Evolutionary conservation across 306 rosid species (phyloP), one percentile per base, ranked within the genome.

Genomic region (Trifolium pratense): DNA sequence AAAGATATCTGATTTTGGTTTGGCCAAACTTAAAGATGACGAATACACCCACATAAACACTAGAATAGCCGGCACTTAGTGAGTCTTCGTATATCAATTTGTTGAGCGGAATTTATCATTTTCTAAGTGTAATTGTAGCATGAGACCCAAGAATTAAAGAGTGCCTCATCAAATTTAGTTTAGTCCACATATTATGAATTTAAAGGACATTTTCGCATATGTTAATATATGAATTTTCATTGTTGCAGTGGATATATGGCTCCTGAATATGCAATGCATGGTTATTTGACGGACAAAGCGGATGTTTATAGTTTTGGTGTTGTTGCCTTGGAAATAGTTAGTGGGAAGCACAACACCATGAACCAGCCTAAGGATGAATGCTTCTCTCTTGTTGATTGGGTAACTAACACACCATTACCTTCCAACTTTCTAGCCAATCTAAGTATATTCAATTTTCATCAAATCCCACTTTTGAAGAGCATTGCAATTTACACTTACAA

Each of bases 281-380:
- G 97, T 55, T 78, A 92, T 79, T 79, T 92, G 26, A 88, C 85
- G 0, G 90, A 92, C 52, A 92, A 90, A 75, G 92, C 84, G 49
- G 98, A 92, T 68, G 96, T 90, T 1, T 90, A 92, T 66, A 92
- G 98, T 74, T 92, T 87, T 46, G 97, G 97, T 1, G 64, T 93
- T 34, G 86, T 93, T 20, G 85, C 87, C 1, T 70, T 89, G 77
- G 98, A 93, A 82, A 84, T 90, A 39, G 86, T 87, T 13, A 73
- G 90, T 60, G 96, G 93, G 40, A 87, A 81, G 53, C 70, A 83
- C 83, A 90, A 86, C 81, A 80, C 87, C 45, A 84, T 51, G 75
- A 20, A 76, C 53, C 57, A 79, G 73, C 55, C 89, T 40, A 81
- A 75, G 58, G 89, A 82, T 16, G 86, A 83, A 13, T 73, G 78